phyloP scores from a whole-genome alignment of 352 stramenopile species.

The Pythium brassicae region DNA sequence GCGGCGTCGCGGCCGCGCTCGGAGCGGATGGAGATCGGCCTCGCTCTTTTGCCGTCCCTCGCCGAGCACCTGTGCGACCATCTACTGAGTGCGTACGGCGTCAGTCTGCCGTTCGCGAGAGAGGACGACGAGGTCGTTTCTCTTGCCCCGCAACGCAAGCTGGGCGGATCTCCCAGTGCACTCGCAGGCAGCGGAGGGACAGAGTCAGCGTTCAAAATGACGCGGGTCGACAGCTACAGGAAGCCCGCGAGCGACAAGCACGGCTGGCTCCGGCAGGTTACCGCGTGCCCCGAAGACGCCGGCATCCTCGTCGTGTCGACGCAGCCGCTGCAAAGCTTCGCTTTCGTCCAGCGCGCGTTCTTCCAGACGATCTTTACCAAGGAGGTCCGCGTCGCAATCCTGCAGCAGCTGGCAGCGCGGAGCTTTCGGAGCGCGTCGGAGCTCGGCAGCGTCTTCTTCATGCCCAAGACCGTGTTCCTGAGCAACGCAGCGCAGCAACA shows the following conservation, averaged over 20 bases:
- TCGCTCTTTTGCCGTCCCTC: slow-evolving; percentile 25
- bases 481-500: slow-evolving; percentile 1
- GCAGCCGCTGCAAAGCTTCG: slow-evolving; percentile 27
- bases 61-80: slow-evolving; percentile 20
- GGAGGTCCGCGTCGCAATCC: slow-evolving; percentile 11
- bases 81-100: slow-evolving; percentile 24
- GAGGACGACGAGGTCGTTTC: background rate
- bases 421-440: slow-evolving; percentile 2
- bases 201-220: background rate
- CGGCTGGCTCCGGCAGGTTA: slow-evolving; percentile 21
- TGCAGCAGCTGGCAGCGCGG: slow-evolving; percentile 13
- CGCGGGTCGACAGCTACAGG: background rate
- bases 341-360: slow-evolving; percentile 25
- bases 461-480: slow-evolving; percentile 10
- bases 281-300: slow-evolving; percentile 17
- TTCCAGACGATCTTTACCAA: slow-evolving; percentile 19
- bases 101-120: slow-evolving; percentile 11
- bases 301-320: slow-evolving; percentile 18
- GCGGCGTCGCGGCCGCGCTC: background rate
- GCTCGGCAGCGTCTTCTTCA: slow-evolving; percentile 3
- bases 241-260: background rate
- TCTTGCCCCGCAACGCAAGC: background rate
- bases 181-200: background rate
- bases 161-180: background rate
- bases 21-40: slow-evolving; percentile 19